Evolutionary conservation across 2,329 filamentous ascomycete species (phyloP).

Genomic region (Beauveria caledonica): DNA sequence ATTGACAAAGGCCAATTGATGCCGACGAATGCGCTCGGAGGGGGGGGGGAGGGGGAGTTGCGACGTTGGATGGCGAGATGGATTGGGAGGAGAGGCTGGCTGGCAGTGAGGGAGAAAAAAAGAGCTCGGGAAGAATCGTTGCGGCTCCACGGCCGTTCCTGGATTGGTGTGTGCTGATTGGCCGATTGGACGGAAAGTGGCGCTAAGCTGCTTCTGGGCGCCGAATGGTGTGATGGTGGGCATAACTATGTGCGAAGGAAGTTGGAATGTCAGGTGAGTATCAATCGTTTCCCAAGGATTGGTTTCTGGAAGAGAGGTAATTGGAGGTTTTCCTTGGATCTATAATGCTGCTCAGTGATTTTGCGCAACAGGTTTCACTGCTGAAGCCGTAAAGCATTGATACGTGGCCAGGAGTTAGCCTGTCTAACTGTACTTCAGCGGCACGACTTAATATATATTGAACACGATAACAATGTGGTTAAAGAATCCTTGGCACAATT

Average conservation of each 20-base stretch:
- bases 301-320: too few species aligned
- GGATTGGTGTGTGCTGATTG: constrained; percentile 15
- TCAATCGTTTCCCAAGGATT: too few species aligned
- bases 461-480: too few species aligned
- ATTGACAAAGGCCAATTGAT: constrained; percentile 29
- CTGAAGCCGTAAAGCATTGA: too few species aligned
- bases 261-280: too few species aligned
- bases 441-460: too few species aligned
- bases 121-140: constrained; percentile 39
- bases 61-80: constrained; percentile 16
- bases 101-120: constrained; percentile 34
- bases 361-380: too few species aligned
- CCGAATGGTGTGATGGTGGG: not conserved
- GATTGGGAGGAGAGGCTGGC: constrained; percentile 15
- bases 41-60: not conserved
- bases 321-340: too few species aligned
- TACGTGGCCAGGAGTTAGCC: too few species aligned
- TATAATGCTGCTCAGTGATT: too few species aligned
- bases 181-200: constrained; percentile 1
- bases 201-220: constrained; percentile 25
- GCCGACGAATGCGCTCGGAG: constrained; percentile 10
- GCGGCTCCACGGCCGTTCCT: constrained; percentile 15
- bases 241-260: not conserved
- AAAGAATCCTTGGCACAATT: too few species aligned
- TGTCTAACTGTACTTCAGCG: too few species aligned